Conservation (phyloP, 345 rosid genomes). For the Acer negundo region DNA sequence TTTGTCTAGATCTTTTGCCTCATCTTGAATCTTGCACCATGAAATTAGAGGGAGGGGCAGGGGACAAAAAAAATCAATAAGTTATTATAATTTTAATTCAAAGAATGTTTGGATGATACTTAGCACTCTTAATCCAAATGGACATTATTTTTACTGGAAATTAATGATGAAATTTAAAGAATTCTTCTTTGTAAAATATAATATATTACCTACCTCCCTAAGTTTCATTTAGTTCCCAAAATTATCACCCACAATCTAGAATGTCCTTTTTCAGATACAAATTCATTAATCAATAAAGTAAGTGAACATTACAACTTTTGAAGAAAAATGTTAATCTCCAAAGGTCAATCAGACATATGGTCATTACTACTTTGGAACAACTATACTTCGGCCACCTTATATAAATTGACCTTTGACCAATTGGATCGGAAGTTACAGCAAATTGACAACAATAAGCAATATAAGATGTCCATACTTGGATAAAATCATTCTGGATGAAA, state of each 20-base stretch:
- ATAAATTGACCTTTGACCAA: background rate
- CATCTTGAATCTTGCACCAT: constrained; percentile 61
- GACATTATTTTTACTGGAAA: background rate
- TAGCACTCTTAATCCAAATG: background rate
- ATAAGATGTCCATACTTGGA: background rate
- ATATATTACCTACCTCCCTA: background rate
- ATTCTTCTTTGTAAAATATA: background rate
- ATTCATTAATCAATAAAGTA: background rate
- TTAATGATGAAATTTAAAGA: background rate
- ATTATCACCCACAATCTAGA: background rate
- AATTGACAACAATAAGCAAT: background rate
- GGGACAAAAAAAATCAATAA: background rate
- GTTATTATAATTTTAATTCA: background rate
- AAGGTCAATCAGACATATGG: background rate
- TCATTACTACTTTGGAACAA: background rate
- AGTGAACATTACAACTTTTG: background rate
- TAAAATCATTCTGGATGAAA: background rate
- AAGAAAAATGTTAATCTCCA: background rate
- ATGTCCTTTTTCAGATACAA: background rate
- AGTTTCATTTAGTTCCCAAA: constrained; percentile 8
- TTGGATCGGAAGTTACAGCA: background rate
- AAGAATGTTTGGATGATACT: background rate
- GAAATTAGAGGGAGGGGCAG: constrained; percentile 15
- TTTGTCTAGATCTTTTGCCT: constrained; percentile 66
- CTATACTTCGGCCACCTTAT: constrained; percentile 11